These are phyloP conservation scores for Lentinula detonsa DNA, from an alignment of 768 basidiomycete genomes.

Conservation along the genomic window DNA sequence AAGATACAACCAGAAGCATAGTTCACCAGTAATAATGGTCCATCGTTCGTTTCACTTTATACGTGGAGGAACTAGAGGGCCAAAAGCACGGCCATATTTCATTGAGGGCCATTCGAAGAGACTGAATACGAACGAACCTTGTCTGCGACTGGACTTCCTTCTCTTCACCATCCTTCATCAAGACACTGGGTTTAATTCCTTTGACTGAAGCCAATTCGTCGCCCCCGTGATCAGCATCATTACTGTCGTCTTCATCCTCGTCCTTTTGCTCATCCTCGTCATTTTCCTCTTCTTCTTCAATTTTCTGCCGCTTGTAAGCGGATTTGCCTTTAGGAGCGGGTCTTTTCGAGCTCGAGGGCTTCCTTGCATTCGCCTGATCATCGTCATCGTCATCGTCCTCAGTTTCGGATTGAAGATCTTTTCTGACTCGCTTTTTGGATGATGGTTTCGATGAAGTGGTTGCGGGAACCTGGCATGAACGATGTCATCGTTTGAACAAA, in stretches of 20 bases:
- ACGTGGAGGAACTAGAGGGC: conserved; percentile 7
- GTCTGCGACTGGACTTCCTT: conserved; percentile 36
- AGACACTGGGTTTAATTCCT: conserved; percentile 43
- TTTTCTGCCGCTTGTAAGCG: background rate
- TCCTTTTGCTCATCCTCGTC: background rate
- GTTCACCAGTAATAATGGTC: conserved; percentile 39
- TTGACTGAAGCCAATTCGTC: conserved; percentile 48
- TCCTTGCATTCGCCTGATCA: background rate
- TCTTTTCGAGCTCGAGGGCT: background rate
- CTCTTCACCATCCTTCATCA: conserved; percentile 42
- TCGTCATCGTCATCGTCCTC: background rate
- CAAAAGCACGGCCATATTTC: background rate
- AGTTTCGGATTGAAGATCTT: background rate
- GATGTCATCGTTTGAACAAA: background rate
- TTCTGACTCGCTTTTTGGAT: background rate
- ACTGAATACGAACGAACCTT: conserved; percentile 18
- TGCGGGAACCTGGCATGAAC: background rate
- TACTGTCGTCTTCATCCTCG: background rate
- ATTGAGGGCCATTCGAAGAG: too few species aligned
- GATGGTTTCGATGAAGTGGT: background rate
- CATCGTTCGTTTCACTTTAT: conserved; percentile 25
- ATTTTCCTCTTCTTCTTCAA: background rate
- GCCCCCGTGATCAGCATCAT: background rate
- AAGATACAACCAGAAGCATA: background rate
- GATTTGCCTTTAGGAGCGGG: background rate